Conservation (phyloP, 2,329 filamentous ascomycete species). For the Knoxdaviesia proteae region DNA sequence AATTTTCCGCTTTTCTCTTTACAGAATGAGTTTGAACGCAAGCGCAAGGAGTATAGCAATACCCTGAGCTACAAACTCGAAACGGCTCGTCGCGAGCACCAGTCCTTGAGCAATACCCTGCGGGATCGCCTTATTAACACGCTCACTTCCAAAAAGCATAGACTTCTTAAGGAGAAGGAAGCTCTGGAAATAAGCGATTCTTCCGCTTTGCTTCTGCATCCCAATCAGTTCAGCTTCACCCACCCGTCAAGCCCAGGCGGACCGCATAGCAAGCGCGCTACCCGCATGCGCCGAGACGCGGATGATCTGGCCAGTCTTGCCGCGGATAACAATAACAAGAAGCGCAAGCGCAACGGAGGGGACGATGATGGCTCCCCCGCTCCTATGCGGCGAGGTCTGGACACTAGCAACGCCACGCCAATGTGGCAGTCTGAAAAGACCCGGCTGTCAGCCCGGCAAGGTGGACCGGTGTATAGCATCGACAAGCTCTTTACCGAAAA, state of each 20-base stretch:
- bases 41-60: conserved; percentile 35
- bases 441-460: conserved; percentile 29
- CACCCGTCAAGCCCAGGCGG: conserved; percentile 44
- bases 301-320: conserved; percentile 31
- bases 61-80: conserved; percentile 40
- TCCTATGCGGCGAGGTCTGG: conserved; percentile 32
- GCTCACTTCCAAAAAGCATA: conserved; percentile 41
- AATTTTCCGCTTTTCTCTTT: conserved; percentile 6
- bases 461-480: conserved; percentile 41
- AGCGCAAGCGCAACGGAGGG: conserved; percentile 37
- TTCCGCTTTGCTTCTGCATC: conserved; percentile 43
- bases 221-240: conserved; percentile 45
- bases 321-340: conserved; percentile 26
- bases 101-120: conserved; percentile 35
- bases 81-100: conserved; percentile 40
- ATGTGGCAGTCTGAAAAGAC: conserved; percentile 42
- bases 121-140: conserved; percentile 47
- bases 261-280: conserved; percentile 40
- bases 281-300: conserved; percentile 36
- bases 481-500: conserved; percentile 53
- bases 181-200: conserved; percentile 46
- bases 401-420: conserved; percentile 35
- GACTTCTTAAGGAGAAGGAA: conserved; percentile 45
- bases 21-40: conserved; percentile 43
- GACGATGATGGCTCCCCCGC: conserved; percentile 44